Conservation (phyloP, 192 early-diverging fungal species). For the Coemansia sp. region DNA sequence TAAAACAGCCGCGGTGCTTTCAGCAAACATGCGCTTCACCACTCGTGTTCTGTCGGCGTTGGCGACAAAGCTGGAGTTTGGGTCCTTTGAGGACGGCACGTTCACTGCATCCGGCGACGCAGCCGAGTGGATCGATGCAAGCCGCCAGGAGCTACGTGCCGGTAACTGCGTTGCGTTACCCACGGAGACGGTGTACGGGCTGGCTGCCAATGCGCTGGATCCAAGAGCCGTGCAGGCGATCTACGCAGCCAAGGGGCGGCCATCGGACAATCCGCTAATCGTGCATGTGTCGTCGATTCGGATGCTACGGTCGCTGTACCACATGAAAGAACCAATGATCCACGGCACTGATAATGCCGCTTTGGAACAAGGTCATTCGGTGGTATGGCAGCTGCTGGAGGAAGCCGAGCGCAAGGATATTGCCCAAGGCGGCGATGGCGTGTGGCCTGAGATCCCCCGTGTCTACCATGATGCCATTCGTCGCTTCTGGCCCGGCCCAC, state of each 20-base stretch:
- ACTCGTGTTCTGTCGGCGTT: constrained; percentile 15
- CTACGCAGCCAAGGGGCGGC: constrained; percentile 84
- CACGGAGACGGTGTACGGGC: constrained; percentile 98
- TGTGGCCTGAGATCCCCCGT: constrained; percentile 61
- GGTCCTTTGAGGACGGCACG: constrained; percentile 31
- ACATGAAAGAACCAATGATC: constrained; percentile 48
- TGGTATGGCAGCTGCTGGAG: constrained; percentile 2
- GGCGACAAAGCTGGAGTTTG: constrained; percentile 16
- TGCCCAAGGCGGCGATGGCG: constrained; percentile 34
- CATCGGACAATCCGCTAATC: constrained; percentile 95
- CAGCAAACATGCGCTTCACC: constrained; percentile 5
- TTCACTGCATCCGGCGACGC: constrained; percentile 13
- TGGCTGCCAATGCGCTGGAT: constrained; percentile 85
- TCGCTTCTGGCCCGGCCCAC: constrained; percentile 88
- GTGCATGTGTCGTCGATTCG: constrained; percentile 89
- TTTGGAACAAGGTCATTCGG: constrained; percentile 21
- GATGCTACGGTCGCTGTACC: constrained; percentile 76
- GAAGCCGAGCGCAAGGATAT: constrained; percentile 23
- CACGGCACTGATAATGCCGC: constrained; percentile 51
- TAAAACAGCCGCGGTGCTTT: background rate
- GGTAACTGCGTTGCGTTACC: constrained; percentile 84
- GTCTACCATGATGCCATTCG: constrained; percentile 70
- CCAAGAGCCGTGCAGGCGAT: constrained; percentile 69
- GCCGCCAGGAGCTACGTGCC: constrained; percentile 57
- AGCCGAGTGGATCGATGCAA: constrained; percentile 46